Evolutionary conservation across 176 grass and related monocot species (phyloP), one percentile per base, ranked within the genome.

Genomic region (Thinopyrum elongatum): DNA sequence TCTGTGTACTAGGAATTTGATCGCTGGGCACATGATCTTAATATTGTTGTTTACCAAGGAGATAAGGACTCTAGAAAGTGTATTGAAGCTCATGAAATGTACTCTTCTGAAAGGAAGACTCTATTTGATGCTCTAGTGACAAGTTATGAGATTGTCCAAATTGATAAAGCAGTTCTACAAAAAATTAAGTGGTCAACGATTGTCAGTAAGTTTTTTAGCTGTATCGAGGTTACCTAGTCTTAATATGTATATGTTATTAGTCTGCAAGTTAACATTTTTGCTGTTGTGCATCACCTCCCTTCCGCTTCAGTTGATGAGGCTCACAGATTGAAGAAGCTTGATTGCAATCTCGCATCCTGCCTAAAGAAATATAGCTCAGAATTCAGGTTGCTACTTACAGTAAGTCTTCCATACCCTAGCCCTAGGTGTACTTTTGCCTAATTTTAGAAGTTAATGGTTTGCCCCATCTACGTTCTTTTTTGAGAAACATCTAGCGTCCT

Each of bases 81-180:
- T 46, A 90, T 94, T 80, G 85, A 80, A 65, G 73, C 17, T 42
- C 82, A 94, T 84, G 93, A 94, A 81, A 80, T 95, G 74, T 92
- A 92, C 88, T 86, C 93, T 72, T 92, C 83, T 76, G 85, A 87
- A 44, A 71, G 88, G 31, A 84, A 67, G 19, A 34, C 79, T 36
- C 81, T 95, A 70, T 95, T 95, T 86, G 85, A 95, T 84, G 93
- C 77, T 60, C 83, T 95, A 76, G 93, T 95, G 63, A 95, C 93
- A 75, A 95, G 90, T 83, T 95, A 95, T 51, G 87, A 92, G 34
- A 79, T 78, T 79, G 82, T 95, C 35, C 90, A 92, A 65, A 68
- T 92, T 41, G 90, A 95, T 68, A 91, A 76, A 67, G 28, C 73
- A 17, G 39, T 90, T 90, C 74, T 95, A 26, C 84, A 75, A 17